Conservation (phyloP, 257 asterid species). For the Plantago elongata region DNA sequence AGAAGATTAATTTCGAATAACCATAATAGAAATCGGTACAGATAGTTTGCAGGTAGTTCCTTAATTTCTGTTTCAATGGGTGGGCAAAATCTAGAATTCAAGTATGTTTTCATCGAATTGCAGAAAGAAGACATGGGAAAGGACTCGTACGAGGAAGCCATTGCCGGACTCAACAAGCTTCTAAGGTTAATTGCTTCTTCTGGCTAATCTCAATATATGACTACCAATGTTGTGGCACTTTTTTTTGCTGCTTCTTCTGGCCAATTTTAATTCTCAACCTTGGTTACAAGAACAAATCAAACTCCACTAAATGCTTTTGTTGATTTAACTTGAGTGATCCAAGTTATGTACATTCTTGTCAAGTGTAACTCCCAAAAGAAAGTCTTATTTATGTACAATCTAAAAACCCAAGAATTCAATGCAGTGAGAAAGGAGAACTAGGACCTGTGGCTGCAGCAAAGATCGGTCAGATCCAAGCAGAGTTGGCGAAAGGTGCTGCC, state of each 20-base stretch:
- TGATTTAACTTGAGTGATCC: too few species aligned
- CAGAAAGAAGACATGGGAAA: conserved; percentile 86
- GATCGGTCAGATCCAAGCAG: conserved; percentile 65
- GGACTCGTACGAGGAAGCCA: conserved; percentile 72
- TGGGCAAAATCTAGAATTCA: neutral
- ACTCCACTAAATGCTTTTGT: too few species aligned
- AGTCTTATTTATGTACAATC: neutral
- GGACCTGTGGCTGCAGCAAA: conserved; percentile 79
- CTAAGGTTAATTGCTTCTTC: conserved; percentile 47
- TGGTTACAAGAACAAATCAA: too few species aligned
- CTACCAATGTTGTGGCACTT: too few species aligned
- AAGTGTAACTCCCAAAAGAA: too few species aligned
- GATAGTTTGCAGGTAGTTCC: neutral
- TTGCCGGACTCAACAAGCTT: conserved; percentile 71
- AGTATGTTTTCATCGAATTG: conserved; percentile 10
- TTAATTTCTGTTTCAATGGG: neutral
- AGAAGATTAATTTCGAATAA: too few species aligned
- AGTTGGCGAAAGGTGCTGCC: conserved; percentile 43
- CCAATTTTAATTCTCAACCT: too few species aligned
- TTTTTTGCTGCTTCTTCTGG: too few species aligned
- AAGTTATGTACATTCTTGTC: too few species aligned
- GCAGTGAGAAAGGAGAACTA: conserved; percentile 74
- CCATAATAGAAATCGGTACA: too few species aligned
- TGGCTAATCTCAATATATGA: too few species aligned
- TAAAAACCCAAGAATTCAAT: neutral